These are phyloP conservation scores for Aspergillus brasiliensis DNA, from an alignment of 2,329 filamentous ascomycete genomes.

Conservation along the genomic window DNA sequence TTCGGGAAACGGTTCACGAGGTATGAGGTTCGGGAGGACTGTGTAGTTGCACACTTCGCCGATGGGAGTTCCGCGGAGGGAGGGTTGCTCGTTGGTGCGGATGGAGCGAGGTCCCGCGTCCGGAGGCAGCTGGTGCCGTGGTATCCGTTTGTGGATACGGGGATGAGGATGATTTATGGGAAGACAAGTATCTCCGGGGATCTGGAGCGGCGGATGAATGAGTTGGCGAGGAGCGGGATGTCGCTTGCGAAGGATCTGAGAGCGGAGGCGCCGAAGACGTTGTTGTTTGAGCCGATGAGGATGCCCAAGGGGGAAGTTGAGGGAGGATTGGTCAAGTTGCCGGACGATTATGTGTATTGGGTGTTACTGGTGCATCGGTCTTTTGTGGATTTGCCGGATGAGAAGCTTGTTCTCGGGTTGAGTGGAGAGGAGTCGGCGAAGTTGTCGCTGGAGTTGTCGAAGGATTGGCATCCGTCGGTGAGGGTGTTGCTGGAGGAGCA, in stretches of 20 bases:
- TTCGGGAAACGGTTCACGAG: slow-evolving; percentile 6
- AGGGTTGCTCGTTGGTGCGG: slow-evolving; percentile 42
- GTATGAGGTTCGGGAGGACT: slow-evolving; percentile 1
- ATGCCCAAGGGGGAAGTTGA: not conserved
- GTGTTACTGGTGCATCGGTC: not conserved
- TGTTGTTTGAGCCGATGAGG: slow-evolving; percentile 6
- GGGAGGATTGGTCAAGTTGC: not conserved
- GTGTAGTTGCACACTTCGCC: slow-evolving; percentile 33
- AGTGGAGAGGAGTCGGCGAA: not conserved
- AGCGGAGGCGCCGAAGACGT: not conserved
- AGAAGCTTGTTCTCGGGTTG: not conserved
- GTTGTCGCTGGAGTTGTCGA: not conserved
- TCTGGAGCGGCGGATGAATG: not conserved
- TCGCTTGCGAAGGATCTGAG: not conserved
- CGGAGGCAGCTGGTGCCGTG: slow-evolving; percentile 41
- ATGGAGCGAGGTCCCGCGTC: slow-evolving; percentile 42
- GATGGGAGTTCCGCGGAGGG: slow-evolving; percentile 38
- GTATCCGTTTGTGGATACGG: slow-evolving; percentile 40
- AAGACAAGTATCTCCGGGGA: slow-evolving; percentile 17
- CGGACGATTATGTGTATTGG: slow-evolving; percentile 8
- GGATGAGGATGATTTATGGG: slow-evolving; percentile 40
- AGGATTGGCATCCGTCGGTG: not conserved
- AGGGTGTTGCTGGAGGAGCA: slow-evolving; percentile 2
- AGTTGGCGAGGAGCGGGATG: not conserved
- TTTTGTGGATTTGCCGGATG: not conserved